These are phyloP conservation scores for Arachis hypogaea DNA, from an alignment of 306 rosid species.

Conservation along the genomic window DNA sequence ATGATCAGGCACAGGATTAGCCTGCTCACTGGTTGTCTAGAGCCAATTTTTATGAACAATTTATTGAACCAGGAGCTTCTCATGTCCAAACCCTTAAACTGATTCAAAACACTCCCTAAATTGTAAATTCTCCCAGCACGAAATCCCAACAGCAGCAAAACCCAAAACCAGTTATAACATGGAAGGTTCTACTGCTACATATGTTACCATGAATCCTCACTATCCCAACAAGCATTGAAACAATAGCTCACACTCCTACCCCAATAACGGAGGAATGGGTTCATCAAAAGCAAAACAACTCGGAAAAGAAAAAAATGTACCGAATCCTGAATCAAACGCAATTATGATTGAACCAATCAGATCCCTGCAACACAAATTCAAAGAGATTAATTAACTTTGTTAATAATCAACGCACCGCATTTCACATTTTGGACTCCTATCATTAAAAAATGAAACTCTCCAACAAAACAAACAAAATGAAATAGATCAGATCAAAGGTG, in stretches of 20 bases:
- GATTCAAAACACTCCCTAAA: slow-evolving; percentile 45
- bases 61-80: slow-evolving; percentile 78
- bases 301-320: neutral
- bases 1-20: slow-evolving; percentile 69
- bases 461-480: slow-evolving; percentile 27
- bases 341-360: slow-evolving; percentile 36
- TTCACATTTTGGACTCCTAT: slow-evolving; percentile 18
- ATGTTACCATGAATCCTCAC: slow-evolving; percentile 43
- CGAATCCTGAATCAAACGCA: slow-evolving; percentile 31
- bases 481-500: slow-evolving; percentile 50
- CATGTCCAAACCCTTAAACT: slow-evolving; percentile 67
- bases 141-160: slow-evolving; percentile 52
- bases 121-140: slow-evolving; percentile 40
- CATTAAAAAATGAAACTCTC: slow-evolving; percentile 37
- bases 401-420: slow-evolving; percentile 33
- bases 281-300: slow-evolving; percentile 1
- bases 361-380: slow-evolving; percentile 57
- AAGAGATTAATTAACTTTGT: slow-evolving; percentile 45
- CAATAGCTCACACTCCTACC: slow-evolving; percentile 49
- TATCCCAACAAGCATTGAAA: slow-evolving; percentile 53
- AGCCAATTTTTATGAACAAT: slow-evolving; percentile 62
- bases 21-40: slow-evolving; percentile 71
- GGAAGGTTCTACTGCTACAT: slow-evolving; percentile 39
- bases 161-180: slow-evolving; percentile 52
- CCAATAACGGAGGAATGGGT: slow-evolving; percentile 32